Evolutionary conservation across 208 protist species (phyloP), one percentile per base, ranked within the genome.

Genomic region (Wallacemonas collosoma): DNA sequence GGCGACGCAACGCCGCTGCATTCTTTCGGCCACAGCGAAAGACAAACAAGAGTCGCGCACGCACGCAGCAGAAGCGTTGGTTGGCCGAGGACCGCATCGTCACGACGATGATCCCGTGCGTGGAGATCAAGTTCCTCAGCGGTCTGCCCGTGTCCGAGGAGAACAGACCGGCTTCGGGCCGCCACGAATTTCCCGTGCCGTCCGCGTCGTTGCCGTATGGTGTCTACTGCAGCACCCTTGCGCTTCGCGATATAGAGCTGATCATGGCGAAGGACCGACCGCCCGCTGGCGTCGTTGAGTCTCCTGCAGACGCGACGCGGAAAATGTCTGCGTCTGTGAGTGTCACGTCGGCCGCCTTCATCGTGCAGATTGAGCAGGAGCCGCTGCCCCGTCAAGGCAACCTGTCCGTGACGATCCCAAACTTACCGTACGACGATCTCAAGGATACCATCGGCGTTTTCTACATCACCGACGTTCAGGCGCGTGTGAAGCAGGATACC

Each of bases 301-400:
- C 72, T 9, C 26, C 54, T 8, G 63, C 68, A 7, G 75, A 85
- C 35, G 61, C 65, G 54, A 70, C 71, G 12, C 73, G 68, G 62
- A 73, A 76, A 17, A 40, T 89, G 41, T 85, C 77, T 0, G 81
- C 62, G n/a, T 94, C 89, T n/a, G 67, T 91, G 26, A 82, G 70
- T 12, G 36, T 94, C 8, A 78, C 72, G 39, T 88, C 88, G 36
- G 15, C 91, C 12, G 83, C 89, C 2, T 17, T 91, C 26, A 73
- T 94, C 39, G 89, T 80, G 11, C 92, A 96, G 69, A 85, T 96
- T 36, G 86, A 93, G 69, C 87, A 89, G 60, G 92, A 96, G 73
- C 92, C 89, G 39, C 48, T 93, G 15, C 40, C 50, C 43, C 87
- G 92, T 2, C 76, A 87, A 36, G 92, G 87, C 39, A 93, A 91